Evolutionary conservation across 176 grass and related monocot genomes (phyloP).

Genomic region (Phoenix roebelenii): DNA sequence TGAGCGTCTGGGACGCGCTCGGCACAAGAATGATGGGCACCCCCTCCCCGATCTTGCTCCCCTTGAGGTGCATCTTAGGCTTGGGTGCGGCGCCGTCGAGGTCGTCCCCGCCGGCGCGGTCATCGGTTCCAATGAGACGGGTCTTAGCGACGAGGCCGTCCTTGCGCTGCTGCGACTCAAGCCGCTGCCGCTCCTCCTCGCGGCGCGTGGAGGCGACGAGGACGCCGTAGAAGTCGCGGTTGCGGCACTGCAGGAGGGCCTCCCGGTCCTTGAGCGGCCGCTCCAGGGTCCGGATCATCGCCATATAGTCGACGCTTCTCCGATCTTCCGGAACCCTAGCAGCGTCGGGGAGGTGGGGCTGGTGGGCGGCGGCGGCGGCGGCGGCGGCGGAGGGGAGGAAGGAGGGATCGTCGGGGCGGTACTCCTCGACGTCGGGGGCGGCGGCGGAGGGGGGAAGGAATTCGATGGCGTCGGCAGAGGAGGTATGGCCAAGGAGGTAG

Average conservation of each 20-base stretch:
- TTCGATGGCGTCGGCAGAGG: slow-evolving; percentile 39
- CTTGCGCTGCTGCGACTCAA: slow-evolving; percentile 44
- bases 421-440: neutral
- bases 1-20: slow-evolving; percentile 84
- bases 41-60: slow-evolving; percentile 43
- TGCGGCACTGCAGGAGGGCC: slow-evolving; percentile 63
- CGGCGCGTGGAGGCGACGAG: slow-evolving; percentile 35
- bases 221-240: slow-evolving; percentile 67
- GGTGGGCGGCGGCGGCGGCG: too few species aligned
- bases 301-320: slow-evolving; percentile 22
- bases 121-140: slow-evolving; percentile 25
- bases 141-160: slow-evolving; percentile 36
- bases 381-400: slow-evolving; percentile 26
- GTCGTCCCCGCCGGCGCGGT: slow-evolving; percentile 19
- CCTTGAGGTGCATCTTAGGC: slow-evolving; percentile 25
- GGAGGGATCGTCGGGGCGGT: slow-evolving; percentile 18
- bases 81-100: slow-evolving; percentile 20
- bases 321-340: neutral
- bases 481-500: slow-evolving; percentile 54
- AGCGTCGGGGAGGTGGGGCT: slow-evolving; percentile 3
- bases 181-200: slow-evolving; percentile 60
- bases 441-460: slow-evolving; percentile 30
- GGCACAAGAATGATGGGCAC: slow-evolving; percentile 95
- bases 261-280: slow-evolving; percentile 76
- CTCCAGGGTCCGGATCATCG: slow-evolving; percentile 46